These are phyloP conservation scores for Massariosphaeria phaeospora DNA, from an alignment of 495 filamentous ascomycete species.

Conservation along the genomic window DNA sequence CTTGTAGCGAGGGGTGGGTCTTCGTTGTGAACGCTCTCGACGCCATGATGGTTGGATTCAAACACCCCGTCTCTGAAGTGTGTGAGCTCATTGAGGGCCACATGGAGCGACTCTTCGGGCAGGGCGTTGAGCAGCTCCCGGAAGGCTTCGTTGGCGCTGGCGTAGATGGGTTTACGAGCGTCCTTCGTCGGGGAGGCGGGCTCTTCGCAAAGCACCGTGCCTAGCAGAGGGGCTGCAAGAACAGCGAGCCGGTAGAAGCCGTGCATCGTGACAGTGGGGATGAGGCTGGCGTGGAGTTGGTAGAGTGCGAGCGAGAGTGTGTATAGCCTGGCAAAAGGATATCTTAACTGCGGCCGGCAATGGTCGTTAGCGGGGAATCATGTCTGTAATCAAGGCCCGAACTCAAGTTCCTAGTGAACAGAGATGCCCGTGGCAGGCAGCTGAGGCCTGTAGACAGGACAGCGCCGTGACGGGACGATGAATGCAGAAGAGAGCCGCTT, in stretches of 20 bases:
- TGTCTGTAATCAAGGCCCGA: background rate
- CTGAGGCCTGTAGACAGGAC: conserved; percentile 1
- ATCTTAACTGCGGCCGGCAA: background rate
- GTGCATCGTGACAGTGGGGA: conserved; percentile 24
- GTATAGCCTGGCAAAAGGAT: background rate
- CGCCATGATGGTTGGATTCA: conserved; percentile 41
- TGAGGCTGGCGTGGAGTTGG: background rate
- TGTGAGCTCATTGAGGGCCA: conserved; percentile 41
- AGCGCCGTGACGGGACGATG: too few relatives aligned
- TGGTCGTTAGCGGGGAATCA: conserved; percentile 5
- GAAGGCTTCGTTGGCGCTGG: conserved; percentile 33
- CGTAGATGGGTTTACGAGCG: conserved; percentile 5
- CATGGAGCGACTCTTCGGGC: conserved; percentile 42
- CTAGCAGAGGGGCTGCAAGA: conserved; percentile 29
- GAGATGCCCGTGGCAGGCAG: background rate
- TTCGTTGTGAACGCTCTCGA: conserved; percentile 43
- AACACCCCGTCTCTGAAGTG: conserved; percentile 47
- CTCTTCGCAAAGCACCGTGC: conserved; percentile 4
- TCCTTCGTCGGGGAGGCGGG: conserved; percentile 18
- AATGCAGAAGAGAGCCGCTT: background rate
- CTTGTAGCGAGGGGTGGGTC: conserved; percentile 44
- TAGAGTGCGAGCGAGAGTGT: background rate
- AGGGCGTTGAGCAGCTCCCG: conserved; percentile 42
- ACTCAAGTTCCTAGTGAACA: background rate
- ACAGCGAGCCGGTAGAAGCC: conserved; percentile 31